These are phyloP conservation scores for Yamadazyma dendronema DNA, from an alignment of 1,139 yeast genomes.

Conservation along the genomic window DNA sequence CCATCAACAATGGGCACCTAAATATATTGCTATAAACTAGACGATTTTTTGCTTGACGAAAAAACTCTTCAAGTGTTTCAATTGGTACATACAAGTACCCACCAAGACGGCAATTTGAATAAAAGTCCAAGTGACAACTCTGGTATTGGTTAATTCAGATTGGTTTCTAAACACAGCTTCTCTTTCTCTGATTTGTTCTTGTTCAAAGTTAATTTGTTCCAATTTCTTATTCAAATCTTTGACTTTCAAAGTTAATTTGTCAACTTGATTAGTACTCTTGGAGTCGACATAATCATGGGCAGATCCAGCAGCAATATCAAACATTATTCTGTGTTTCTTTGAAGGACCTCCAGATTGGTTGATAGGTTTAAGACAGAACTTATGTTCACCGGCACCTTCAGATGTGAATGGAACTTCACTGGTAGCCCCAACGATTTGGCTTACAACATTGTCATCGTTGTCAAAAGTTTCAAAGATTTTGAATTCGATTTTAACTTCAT, in stretches of 20 bases:
- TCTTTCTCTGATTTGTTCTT: slow-evolving; percentile 46
- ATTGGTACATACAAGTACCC: slow-evolving; percentile 49
- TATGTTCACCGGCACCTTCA: slow-evolving; percentile 47
- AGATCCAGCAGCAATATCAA: slow-evolving; percentile 48
- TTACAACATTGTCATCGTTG: slow-evolving; percentile 44
- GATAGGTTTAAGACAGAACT: slow-evolving; percentile 45
- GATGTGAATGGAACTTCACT: slow-evolving; percentile 47
- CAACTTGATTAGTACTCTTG: slow-evolving; percentile 44
- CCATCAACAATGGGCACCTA: slow-evolving; percentile 84
- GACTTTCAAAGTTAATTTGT: slow-evolving; percentile 39
- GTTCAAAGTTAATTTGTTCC: slow-evolving; percentile 45
- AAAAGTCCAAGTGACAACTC: slow-evolving; percentile 48
- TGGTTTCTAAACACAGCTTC: slow-evolving; percentile 49
- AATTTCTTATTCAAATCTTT: slow-evolving; percentile 42
- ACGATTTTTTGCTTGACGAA: slow-evolving; percentile 53
- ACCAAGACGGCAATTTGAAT: slow-evolving; percentile 46
- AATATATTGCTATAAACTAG: slow-evolving; percentile 61
- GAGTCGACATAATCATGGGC: slow-evolving; percentile 49
- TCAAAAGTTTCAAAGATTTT: slow-evolving; percentile 51
- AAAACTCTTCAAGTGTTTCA: slow-evolving; percentile 51
- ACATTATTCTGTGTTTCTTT: slow-evolving; percentile 42
- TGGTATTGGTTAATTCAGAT: slow-evolving; percentile 45
- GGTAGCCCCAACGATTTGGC: slow-evolving; percentile 36
- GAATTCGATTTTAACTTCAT: slow-evolving; percentile 35
- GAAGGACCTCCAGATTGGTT: slow-evolving; percentile 33